These are phyloP conservation scores for Xylaria sp. DNA, from an alignment of 2,329 filamentous ascomycete species.

Conservation along the genomic window DNA sequence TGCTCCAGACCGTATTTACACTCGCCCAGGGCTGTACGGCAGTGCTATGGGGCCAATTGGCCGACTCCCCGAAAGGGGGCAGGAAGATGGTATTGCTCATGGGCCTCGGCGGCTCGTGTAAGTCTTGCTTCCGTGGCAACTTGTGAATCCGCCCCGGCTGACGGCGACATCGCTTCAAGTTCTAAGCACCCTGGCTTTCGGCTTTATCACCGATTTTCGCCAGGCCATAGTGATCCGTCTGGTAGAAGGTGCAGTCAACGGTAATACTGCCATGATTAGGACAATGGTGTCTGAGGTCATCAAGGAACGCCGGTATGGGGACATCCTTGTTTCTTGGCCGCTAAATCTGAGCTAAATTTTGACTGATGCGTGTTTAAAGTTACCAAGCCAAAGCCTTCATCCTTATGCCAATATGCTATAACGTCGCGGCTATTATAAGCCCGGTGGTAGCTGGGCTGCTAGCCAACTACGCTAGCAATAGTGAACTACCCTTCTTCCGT, in stretches of 20 bases:
- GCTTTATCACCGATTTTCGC: conserved; percentile 31
- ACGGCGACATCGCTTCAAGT: conserved; percentile 17
- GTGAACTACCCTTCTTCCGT: conserved; percentile 29
- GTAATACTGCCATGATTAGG: conserved; percentile 31
- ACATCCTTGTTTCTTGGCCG: neutral
- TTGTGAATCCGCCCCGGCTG: neutral
- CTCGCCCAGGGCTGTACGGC: conserved; percentile 33
- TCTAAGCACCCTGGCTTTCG: conserved; percentile 31
- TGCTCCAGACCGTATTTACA: conserved; percentile 33
- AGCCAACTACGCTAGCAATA: conserved; percentile 18
- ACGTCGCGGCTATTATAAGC: conserved; percentile 25
- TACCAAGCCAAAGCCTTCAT: conserved; percentile 33
- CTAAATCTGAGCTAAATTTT: too few species aligned
- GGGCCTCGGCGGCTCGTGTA: conserved; percentile 30
- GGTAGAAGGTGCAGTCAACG: conserved; percentile 30
- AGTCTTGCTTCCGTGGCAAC: neutral
- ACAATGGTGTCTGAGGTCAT: conserved; percentile 34
- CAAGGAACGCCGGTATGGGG: conserved; percentile 30
- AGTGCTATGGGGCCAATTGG: conserved; percentile 31
- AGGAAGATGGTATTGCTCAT: conserved; percentile 31
- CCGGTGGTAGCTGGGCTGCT: conserved; percentile 29
- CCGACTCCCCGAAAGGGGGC: conserved; percentile 29
- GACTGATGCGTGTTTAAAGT: conserved; percentile 1
- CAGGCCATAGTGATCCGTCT: conserved; percentile 29
- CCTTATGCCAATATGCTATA: conserved; percentile 33